Evolutionary conservation across 1,284 basidiomycete species (phyloP).

Genomic region (Paramarasmius palmivorus): DNA sequence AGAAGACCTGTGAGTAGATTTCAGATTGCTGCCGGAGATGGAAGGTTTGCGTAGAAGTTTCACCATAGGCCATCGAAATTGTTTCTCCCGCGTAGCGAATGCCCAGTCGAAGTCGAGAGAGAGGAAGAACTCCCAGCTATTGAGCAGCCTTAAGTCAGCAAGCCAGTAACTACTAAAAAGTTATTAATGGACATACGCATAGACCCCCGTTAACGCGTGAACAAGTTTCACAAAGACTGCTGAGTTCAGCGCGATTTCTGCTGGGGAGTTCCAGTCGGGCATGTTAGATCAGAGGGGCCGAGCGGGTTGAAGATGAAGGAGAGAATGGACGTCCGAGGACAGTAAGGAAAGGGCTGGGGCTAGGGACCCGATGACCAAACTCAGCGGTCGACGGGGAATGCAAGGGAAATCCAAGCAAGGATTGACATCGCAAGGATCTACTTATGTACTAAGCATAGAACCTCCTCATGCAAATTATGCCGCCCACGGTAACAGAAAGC

Average conservation of each 20-base stretch:
- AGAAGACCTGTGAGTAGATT: slow-evolving; percentile 54
- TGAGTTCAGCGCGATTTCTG: slow-evolving; percentile 8
- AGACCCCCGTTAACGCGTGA: slow-evolving; percentile 67
- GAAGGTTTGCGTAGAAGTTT: neutral
- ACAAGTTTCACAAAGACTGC: slow-evolving; percentile 63
- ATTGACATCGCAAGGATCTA: no score
- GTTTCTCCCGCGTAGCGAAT: slow-evolving; percentile 44
- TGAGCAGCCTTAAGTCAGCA: neutral
- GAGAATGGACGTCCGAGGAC: neutral
- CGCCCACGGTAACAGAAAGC: no score
- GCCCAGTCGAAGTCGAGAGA: slow-evolving; percentile 55
- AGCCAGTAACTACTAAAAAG: no score
- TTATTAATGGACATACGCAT: slow-evolving; percentile 45
- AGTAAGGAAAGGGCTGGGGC: neutral
- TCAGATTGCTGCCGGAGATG: neutral
- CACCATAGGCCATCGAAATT: slow-evolving; percentile 49
- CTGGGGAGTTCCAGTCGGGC: slow-evolving; percentile 15
- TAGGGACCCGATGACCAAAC: neutral
- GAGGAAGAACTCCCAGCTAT: slow-evolving; percentile 63
- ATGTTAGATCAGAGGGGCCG: slow-evolving; percentile 4
- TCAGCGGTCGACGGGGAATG: neutral
- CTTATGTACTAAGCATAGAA: no score
- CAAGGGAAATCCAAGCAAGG: no score
- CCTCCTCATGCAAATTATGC: no score
- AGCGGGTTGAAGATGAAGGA: neutral